These are phyloP conservation scores for Glebionis coronaria DNA, from an alignment of 129 eudicot species.

Conservation along the genomic window DNA sequence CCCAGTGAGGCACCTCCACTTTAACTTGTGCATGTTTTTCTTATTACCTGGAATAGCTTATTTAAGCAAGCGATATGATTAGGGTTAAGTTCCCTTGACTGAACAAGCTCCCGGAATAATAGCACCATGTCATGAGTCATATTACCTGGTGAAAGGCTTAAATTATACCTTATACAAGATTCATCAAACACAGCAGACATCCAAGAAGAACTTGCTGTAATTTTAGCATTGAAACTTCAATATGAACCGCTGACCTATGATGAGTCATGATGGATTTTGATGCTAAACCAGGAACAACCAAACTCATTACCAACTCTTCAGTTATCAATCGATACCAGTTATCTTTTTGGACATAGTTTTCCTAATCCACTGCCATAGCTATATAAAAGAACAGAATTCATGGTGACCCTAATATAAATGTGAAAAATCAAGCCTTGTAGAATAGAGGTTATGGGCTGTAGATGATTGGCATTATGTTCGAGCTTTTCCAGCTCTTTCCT, in stretches of 20 bases:
- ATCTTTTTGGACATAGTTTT: slow-evolving; percentile 38
- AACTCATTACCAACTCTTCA: too few species aligned
- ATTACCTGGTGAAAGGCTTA: slow-evolving; percentile 54
- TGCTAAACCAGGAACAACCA: too few species aligned
- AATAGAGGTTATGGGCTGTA: too few species aligned
- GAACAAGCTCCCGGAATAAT: slow-evolving; percentile 57
- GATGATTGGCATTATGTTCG: too few species aligned
- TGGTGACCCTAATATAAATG: slow-evolving; percentile 50
- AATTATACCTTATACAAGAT: slow-evolving; percentile 60
- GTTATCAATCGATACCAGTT: slow-evolving; percentile 70
- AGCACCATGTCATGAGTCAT: slow-evolving; percentile 59
- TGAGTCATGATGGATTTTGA: too few species aligned
- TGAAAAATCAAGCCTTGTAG: too few species aligned
- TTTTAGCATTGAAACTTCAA: too few species aligned
- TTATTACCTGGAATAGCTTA: slow-evolving; percentile 70
- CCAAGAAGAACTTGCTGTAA: slow-evolving; percentile 52
- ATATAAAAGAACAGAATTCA: slow-evolving; percentile 64
- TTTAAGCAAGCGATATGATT: slow-evolving; percentile 61
- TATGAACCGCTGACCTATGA: too few species aligned
- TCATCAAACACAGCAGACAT: slow-evolving; percentile 63
- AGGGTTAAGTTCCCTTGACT: slow-evolving; percentile 52
- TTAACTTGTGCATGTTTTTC: background rate
- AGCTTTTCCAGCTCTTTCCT: too few species aligned
- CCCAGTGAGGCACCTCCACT: background rate
- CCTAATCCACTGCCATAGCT: slow-evolving; percentile 58